Evolutionary conservation across 768 basidiomycete species (phyloP).

Genomic region (Hygrophorus russula): DNA sequence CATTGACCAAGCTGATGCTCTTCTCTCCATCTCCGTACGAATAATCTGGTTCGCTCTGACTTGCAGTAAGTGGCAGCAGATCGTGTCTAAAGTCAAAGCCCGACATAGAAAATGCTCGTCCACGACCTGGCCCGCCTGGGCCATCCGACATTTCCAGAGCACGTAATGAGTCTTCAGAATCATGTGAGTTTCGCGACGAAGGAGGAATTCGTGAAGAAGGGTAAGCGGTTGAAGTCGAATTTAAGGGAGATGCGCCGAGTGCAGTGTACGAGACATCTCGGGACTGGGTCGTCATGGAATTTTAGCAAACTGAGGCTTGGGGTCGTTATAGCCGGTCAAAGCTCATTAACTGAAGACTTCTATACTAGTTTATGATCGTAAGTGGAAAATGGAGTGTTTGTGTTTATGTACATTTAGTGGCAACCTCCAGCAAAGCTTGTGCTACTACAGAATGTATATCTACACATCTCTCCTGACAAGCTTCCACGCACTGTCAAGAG

Average conservation of each 20-base stretch:
- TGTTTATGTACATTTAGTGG: not conserved
- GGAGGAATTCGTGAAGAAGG: conserved; percentile 21
- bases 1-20: conserved; percentile 66
- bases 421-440: conserved; percentile 36
- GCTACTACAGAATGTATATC: conserved; percentile 71
- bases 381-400: not conserved
- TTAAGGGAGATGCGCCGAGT: conserved; percentile 24
- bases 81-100: conserved; percentile 75
- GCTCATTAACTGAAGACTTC: too few relatives aligned
- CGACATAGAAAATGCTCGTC: conserved; percentile 57
- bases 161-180: conserved; percentile 66
- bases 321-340: not conserved
- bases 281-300: conserved; percentile 4
- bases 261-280: conserved; percentile 31
- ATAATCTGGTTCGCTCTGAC: conserved; percentile 59
- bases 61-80: conserved; percentile 66
- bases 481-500: conserved; percentile 49
- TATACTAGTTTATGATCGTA: not conserved
- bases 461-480: conserved; percentile 57
- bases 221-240: conserved; percentile 14
- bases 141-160: conserved; percentile 71
- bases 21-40: conserved; percentile 45
- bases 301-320: not conserved
- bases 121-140: conserved; percentile 20
- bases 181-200: conserved; percentile 33